These are phyloP conservation scores for Agastache rugosa DNA, from an alignment of 257 asterid genomes.

Conservation along the genomic window DNA sequence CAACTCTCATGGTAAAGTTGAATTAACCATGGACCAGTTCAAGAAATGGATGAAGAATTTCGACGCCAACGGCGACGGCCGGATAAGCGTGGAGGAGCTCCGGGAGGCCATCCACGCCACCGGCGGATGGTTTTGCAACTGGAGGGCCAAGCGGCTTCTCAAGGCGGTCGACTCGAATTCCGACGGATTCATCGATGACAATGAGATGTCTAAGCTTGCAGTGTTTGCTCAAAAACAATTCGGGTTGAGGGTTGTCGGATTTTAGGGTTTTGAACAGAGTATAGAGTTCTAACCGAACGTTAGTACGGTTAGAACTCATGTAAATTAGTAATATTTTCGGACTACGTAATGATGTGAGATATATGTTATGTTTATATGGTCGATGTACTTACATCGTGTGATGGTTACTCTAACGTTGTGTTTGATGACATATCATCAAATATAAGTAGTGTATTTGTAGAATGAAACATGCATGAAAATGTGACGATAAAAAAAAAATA, in stretches of 20 bases:
- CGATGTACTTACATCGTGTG: not conserved
- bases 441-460: too few species aligned
- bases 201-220: conserved; percentile 41
- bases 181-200: conserved; percentile 45
- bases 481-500: too few species aligned
- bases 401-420: not conserved
- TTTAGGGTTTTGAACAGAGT: not conserved
- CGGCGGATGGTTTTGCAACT: conserved; percentile 44
- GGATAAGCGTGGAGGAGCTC: conserved; percentile 47
- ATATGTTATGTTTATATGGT: not conserved
- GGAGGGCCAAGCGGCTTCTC: conserved; percentile 36
- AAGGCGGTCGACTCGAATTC: conserved; percentile 38
- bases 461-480: too few species aligned
- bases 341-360: not conserved
- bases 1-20: conserved; percentile 35
- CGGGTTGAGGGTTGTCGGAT: not conserved
- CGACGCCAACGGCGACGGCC: conserved; percentile 38
- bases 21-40: conserved; percentile 48
- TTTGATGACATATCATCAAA: too few species aligned
- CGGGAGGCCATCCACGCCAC: conserved; percentile 39
- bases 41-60: conserved; percentile 53
- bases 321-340: not conserved
- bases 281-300: not conserved
- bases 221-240: conserved; percentile 41
- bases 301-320: not conserved